These are phyloP conservation scores for Forsythia viridissima DNA, from an alignment of 257 asterid genomes.

Conservation along the genomic window DNA sequence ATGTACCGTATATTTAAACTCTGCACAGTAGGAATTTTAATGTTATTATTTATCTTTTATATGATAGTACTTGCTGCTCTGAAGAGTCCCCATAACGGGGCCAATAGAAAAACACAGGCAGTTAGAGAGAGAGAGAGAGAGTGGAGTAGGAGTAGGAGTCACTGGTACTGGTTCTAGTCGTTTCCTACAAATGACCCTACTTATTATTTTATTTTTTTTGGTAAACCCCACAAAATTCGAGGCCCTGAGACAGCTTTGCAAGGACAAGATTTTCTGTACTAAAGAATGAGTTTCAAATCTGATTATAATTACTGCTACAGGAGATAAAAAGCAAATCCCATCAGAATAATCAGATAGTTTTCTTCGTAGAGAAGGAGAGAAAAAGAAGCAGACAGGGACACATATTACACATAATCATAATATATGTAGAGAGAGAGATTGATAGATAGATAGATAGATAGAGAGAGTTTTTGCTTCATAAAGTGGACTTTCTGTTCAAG, in stretches of 20 bases:
- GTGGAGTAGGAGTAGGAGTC: constrained; percentile 62
- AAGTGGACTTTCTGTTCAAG: constrained; percentile 26
- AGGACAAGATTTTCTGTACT: constrained; percentile 62
- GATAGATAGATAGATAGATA: constrained; percentile 9
- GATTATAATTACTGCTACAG: constrained; percentile 27
- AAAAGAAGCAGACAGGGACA: constrained; percentile 38
- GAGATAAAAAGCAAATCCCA: constrained; percentile 30
- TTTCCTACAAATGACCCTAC: constrained; percentile 46
- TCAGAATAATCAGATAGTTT: constrained; percentile 49
- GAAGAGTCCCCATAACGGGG: constrained; percentile 24
- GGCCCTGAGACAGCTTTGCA: constrained; percentile 37
- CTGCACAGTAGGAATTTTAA: not conserved
- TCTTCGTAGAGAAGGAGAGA: constrained; percentile 49
- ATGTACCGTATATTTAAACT: too few relatives aligned
- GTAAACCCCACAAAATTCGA: constrained; percentile 52
- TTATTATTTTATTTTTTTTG: constrained; percentile 6
- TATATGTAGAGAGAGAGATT: not conserved
- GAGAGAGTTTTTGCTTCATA: constrained; percentile 11
- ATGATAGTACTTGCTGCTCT: constrained; percentile 23
- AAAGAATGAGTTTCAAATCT: constrained; percentile 29
- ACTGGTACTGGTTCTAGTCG: constrained; percentile 44
- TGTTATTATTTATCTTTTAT: not conserved
- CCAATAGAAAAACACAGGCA: constrained; percentile 59
- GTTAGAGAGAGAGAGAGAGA: constrained; percentile 45
- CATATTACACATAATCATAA: too few relatives aligned